Evolutionary conservation across 441 rosid genomes (phyloP).

Genomic region (Adansonia gregorii): DNA sequence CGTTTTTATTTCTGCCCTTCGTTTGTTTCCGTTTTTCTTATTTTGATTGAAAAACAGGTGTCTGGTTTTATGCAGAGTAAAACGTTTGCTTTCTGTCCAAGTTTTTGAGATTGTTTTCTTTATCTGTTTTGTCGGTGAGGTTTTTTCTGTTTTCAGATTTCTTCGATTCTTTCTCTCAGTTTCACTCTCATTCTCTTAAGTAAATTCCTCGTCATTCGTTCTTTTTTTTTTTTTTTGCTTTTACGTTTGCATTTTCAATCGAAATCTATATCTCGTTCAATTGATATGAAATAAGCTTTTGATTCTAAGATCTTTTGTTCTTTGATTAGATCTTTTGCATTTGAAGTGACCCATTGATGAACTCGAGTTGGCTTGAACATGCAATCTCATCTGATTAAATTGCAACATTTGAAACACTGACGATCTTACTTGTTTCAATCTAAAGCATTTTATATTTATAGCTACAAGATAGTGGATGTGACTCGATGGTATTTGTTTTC

Average conservation of each 20-base stretch:
- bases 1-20: not conserved
- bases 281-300: not conserved
- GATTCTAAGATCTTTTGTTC: constrained; percentile 15
- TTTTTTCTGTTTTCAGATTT: constrained; percentile 17
- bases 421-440: constrained; percentile 5
- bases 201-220: not conserved
- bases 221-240: not conserved
- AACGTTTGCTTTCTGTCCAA: not conserved
- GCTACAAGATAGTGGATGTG: not conserved
- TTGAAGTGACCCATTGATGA: not conserved
- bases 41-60: not conserved
- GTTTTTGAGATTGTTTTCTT: not conserved
- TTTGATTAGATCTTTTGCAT: not conserved
- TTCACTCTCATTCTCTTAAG: not conserved
- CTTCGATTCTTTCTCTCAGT: not conserved
- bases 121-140: constrained; percentile 17
- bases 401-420: not conserved
- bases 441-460: not conserved
- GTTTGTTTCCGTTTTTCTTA: not conserved
- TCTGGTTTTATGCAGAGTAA: not conserved
- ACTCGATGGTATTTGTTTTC: not conserved
- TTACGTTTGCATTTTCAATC: not conserved
- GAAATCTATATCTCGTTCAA: not conserved
- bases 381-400: not conserved
- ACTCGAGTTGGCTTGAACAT: not conserved